Evolutionary conservation across 805 yeast genomes (phyloP).

Genomic region (Lipomyces chichibuensis): DNA sequence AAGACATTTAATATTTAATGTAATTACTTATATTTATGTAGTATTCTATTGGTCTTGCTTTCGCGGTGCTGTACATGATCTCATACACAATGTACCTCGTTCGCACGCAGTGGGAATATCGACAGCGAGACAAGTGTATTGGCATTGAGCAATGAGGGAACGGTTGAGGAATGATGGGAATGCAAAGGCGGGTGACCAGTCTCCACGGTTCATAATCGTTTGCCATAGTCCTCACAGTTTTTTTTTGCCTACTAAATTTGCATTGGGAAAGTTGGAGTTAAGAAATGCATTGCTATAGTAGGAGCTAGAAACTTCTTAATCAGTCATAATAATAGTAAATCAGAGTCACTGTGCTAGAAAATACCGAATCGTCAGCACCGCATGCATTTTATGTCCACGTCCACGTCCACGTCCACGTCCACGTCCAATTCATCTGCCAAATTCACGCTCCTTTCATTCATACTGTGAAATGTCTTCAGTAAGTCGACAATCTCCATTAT

Average conservation of each 20-base stretch:
- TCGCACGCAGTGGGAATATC: conserved; percentile 42
- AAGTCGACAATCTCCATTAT: too few species aligned
- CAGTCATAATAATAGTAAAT: background rate
- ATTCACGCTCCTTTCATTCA: too few species aligned
- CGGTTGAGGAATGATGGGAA: conserved; percentile 24
- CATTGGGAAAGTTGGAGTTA: background rate
- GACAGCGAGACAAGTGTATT: conserved; percentile 30
- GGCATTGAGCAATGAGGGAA: conserved; percentile 38
- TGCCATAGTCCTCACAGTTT: background rate
- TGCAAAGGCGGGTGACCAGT: conserved; percentile 23
- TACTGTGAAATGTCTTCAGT: too few species aligned
- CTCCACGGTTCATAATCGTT: conserved; percentile 21
- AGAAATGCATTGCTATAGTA: background rate
- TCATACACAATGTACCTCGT: conserved; percentile 45
- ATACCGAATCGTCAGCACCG: too few species aligned
- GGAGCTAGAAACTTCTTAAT: background rate
- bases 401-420: too few species aligned
- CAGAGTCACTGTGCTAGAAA: background rate
- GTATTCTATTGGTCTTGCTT: conserved; percentile 55
- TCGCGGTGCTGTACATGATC: conserved; percentile 50
- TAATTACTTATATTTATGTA: too few species aligned
- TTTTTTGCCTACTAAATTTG: background rate
- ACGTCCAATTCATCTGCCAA: too few species aligned
- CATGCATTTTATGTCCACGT: too few species aligned
- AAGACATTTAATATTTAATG: too few species aligned